Base-by-base conservation (phyloP, 345 rosid genomes). In the Eucalyptus cloeziana region DNA sequence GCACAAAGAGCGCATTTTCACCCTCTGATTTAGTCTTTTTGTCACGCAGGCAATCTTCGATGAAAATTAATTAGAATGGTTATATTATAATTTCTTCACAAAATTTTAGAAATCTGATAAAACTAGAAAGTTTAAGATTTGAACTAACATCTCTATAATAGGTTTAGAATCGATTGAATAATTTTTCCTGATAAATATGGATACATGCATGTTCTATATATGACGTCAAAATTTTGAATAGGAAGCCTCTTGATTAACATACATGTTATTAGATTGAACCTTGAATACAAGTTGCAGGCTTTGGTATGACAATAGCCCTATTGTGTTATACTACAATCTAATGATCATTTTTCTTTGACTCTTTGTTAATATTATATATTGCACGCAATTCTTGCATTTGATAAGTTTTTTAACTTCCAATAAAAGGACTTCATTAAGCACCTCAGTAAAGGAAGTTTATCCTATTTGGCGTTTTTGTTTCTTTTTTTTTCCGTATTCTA, bases 41-140 rank as follows among this genome's bases (percentile, higher is more conserved):
- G 37, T 31, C 10, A n/a, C 12, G 5, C 10, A 2, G 15, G 3
- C 19, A 7, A 64, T 14, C 5, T 64, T 2, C 3, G 0, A 2
- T n/a, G 10, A 64, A 64, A n/a, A 64, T 64, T 64, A 17, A 15
- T 8, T 4, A 2, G 3, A 64, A n/a, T n/a, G 31, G 1, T 2
- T 56, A 9, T 1, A 56, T 56, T 56, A 25, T 3, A 22, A 22
- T 56, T 11, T 3, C 7, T 3, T 2, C n/a, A 27, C 3, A 58
- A 58, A 58, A 27, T 11, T 60, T 58, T 10, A 58, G 6, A 6
- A 58, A 27, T 25, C 0, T 25, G 1, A 9, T 11, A 11, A 11
- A 60, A 27, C 6, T 25, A 1, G 6, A 27, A 60, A 60, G n/a
- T 25, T 60, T 25, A 60, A 25, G 4, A 25, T 60, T 60, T 25